phyloP scores from a whole-genome alignment of 2,329 filamentous ascomycete genomes.

The Fusarium decemcellulare region DNA sequence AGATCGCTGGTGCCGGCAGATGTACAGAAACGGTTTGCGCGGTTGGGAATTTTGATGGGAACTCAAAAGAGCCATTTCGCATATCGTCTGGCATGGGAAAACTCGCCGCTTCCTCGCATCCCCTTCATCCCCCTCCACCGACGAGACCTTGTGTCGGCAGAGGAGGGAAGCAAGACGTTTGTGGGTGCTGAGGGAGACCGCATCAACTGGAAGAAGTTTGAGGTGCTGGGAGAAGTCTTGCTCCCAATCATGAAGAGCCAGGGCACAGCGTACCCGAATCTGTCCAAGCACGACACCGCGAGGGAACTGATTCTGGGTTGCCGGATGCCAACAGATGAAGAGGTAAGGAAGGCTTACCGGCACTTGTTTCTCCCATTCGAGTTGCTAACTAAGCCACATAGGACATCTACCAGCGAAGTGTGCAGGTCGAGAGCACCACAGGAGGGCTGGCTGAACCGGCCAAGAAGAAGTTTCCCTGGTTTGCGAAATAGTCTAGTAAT shows the following conservation, averaged over 20 bases:
- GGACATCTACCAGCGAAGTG: conserved; percentile 76
- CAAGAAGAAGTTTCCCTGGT: conserved; percentile 79
- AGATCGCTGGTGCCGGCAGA: conserved; percentile 79
- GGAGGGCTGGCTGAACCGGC: conserved; percentile 61
- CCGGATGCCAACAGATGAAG: conserved; percentile 86
- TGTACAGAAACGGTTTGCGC: conserved; percentile 86
- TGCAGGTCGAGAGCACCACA: conserved; percentile 68
- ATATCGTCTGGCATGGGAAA: conserved; percentile 98
- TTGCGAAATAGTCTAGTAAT: conserved; percentile 61
- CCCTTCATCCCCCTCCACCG: conserved; percentile 93
- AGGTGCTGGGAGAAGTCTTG: conserved; percentile 93
- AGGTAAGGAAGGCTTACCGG: conserved; percentile 72
- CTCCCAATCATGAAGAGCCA: conserved; percentile 94
- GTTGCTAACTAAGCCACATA: conserved; percentile 52
- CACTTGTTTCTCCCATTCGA: not conserved
- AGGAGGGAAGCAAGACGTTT: conserved; percentile 93
- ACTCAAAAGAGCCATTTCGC: conserved; percentile 93
- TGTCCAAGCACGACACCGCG: conserved; percentile 78
- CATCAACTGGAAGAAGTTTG: conserved; percentile 99
- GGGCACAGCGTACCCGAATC: conserved; percentile 82
- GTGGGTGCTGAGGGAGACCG: conserved; percentile 79
- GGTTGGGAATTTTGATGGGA: conserved; percentile 92
- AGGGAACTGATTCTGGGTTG: conserved; percentile 85
- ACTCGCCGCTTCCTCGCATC: conserved; percentile 89
- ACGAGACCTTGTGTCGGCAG: conserved; percentile 90